Base-by-base conservation (phyloP, 148 eudicot genomes). In the Fagopyrum esculentum region DNA sequence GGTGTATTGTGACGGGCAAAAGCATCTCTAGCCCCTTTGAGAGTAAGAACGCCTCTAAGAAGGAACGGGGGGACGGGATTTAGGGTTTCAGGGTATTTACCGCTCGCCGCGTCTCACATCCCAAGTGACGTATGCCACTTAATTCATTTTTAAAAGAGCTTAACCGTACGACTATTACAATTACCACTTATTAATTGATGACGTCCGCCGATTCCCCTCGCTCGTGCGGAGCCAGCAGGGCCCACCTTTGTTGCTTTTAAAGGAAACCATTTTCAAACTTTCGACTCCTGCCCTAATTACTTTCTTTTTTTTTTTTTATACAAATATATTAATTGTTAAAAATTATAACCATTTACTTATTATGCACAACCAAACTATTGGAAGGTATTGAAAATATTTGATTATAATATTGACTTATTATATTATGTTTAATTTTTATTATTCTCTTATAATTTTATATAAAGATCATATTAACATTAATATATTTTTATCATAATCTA, bases 141-240 rank as follows among this genome's bases (percentile, higher is more conserved):
- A 66, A 66, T 40, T 66, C 40, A 43, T 40, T 66, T 35, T 12
- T 35, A 40, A 66, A 66, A 40, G 71, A 19, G 5, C 2, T 35
- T 66, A 22, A 26, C 15, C 16, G 71, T 66, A 66, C 17, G 6
- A 22, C n/a, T 66, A 43, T 5, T 10, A 15, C 7, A 63, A 3
- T 63, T 0, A 13, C 15, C 46, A 66, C 47, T 40, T 45, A 66
- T 66, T 12, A 40, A 45, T 17, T 66, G 71, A 66, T 66, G 71
- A 66, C 71, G 71, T 66, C 45, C 43, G 15, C 68, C 30, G 64
- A 57, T 57, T 57, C 64, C 30, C 69, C 11, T 49, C 52, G 71
- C 71, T 66, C 46, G 71, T 35, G 71, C 71, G 47, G 71, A 66
- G 45, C 71, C 71, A 66, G 71, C 71, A 66, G 71, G 71, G n/a